These are phyloP conservation scores for Quercus variabilis DNA, from an alignment of 306 rosid genomes.

Conservation along the genomic window DNA sequence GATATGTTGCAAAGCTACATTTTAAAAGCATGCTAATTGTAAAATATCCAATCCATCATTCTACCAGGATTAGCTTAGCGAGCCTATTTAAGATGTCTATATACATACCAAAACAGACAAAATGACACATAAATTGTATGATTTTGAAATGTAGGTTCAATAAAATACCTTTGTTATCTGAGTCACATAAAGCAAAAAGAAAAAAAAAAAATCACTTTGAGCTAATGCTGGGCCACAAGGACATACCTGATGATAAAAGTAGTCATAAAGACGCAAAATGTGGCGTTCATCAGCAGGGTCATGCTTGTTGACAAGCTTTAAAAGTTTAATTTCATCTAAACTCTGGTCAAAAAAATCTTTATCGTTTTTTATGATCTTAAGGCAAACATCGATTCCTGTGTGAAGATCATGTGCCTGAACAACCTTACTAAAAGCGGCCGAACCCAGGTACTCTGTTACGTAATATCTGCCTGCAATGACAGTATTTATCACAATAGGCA, in stretches of 20 bases:
- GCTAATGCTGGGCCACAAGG: neutral
- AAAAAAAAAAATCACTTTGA: neutral
- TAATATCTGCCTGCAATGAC: conserved; percentile 87
- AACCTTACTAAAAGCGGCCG: conserved; percentile 96
- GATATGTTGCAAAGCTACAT: neutral
- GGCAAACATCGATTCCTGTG: conserved; percentile 83
- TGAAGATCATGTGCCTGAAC: conserved; percentile 95
- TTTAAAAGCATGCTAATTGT: neutral
- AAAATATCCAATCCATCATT: conserved; percentile 13
- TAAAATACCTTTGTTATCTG: neutral
- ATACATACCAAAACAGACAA: neutral
- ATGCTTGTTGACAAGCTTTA: conserved; percentile 88
- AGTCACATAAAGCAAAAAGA: neutral
- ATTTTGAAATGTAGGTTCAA: neutral
- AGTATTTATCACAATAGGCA: conserved; percentile 76
- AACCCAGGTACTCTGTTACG: conserved; percentile 85
- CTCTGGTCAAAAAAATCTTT: conserved; percentile 97
- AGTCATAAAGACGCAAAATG: conserved; percentile 88
- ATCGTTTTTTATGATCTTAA: conserved; percentile 96
- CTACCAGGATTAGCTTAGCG: neutral
- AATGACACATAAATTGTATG: neutral
- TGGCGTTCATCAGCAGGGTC: conserved; percentile 81
- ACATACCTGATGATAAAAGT: conserved; percentile 88
- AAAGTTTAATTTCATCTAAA: conserved; percentile 93
- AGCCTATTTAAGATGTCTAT: neutral